Evolutionary conservation across 352 stramenopile species (phyloP).

Genomic region (Globisporangium splendens): DNA sequence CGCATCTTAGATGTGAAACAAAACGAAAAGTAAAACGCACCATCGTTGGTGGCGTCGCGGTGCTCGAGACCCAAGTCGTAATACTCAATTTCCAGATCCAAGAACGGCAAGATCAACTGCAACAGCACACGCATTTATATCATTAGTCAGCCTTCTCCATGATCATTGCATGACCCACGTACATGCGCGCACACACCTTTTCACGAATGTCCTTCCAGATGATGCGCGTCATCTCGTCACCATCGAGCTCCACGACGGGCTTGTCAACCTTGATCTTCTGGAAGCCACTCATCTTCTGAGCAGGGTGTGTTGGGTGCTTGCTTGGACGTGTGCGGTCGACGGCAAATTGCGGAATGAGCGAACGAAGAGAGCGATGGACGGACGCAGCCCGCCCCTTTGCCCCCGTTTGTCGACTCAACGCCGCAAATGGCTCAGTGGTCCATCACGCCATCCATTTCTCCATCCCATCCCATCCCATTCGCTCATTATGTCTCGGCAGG

Average conservation of each 20-base stretch:
- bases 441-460: neutral
- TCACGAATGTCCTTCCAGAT: slow-evolving; percentile 65
- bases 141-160: too few relatives aligned
- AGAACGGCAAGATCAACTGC: slow-evolving; percentile 76
- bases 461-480: neutral
- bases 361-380: neutral
- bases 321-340: slow-evolving; percentile 3
- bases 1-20: neutral
- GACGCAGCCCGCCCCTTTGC: neutral
- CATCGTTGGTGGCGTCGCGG: slow-evolving; percentile 80
- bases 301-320: slow-evolving; percentile 1
- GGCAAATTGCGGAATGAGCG: slow-evolving; percentile 10
- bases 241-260: slow-evolving; percentile 81
- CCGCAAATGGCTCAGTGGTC: neutral
- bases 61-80: slow-evolving; percentile 78
- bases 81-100: slow-evolving; percentile 86
- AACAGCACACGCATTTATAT: neutral
- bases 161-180: too few relatives aligned
- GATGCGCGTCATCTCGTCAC: slow-evolving; percentile 86
- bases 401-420: slow-evolving; percentile 3
- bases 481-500: too few relatives aligned
- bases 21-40: slow-evolving; percentile 13
- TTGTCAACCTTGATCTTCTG: slow-evolving; percentile 78
- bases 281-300: slow-evolving; percentile 18
- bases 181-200: slow-evolving; percentile 23